These are phyloP conservation scores for Ceratocystiopsis sp. DNA, from an alignment of 2,329 filamentous ascomycete species.

Conservation along the genomic window DNA sequence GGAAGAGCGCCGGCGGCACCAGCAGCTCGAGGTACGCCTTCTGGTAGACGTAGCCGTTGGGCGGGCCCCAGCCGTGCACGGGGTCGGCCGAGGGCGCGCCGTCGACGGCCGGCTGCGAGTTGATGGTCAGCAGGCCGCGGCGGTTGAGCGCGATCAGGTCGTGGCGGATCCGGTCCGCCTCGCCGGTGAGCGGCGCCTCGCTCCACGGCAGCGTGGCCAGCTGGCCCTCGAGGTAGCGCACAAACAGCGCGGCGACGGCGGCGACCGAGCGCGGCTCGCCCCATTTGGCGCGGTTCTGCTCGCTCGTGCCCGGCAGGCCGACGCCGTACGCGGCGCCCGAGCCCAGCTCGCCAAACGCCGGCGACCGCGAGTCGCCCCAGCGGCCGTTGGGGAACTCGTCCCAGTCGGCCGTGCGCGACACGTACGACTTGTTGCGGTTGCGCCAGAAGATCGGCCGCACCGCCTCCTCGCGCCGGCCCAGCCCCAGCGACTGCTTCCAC, in stretches of 20 bases:
- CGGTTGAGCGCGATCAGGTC: conserved; percentile 69
- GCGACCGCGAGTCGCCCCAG: conserved; percentile 94
- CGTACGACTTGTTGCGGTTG: conserved; percentile 89
- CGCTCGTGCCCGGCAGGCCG: conserved; percentile 83
- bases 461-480: conserved; percentile 80
- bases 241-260: conserved; percentile 71
- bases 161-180: conserved; percentile 61
- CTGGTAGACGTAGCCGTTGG: conserved; percentile 93
- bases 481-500: conserved; percentile 85
- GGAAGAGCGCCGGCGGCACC: conserved; percentile 62
- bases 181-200: conserved; percentile 67
- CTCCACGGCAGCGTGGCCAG: conserved; percentile 85
- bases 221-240: conserved; percentile 67
- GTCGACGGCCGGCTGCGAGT: conserved; percentile 90
- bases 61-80: conserved; percentile 83
- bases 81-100: conserved; percentile 77
- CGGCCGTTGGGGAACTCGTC: conserved; percentile 97
- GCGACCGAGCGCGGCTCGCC: conserved; percentile 64
- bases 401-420: conserved; percentile 93
- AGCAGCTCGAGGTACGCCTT: conserved; percentile 93
- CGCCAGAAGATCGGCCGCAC: conserved; percentile 98
- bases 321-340: conserved; percentile 62
- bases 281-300: conserved; percentile 91
- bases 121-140: conserved; percentile 82
- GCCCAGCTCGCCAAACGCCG: conserved; percentile 89